A percentile compares a stretch with the other conserved stretches of the same genome.
These are phyloP conservation scores for Gnomoniopsis smithogilvyi DNA, from an alignment of 2,329 filamentous ascomycete species.

Conservation along the genomic window DNA sequence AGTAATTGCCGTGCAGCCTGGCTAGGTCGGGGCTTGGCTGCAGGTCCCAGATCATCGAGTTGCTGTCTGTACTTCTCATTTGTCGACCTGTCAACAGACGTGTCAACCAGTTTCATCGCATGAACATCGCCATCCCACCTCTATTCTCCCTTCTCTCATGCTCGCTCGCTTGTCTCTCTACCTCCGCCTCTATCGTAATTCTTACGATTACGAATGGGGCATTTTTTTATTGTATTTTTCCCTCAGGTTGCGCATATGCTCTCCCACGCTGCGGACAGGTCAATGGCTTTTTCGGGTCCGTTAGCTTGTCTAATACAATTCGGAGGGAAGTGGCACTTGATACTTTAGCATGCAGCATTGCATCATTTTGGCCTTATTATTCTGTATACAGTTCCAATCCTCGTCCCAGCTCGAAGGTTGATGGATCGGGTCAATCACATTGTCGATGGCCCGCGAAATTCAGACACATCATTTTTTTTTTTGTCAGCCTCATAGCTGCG, in stretches of 20 bases:
- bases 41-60: neutral
- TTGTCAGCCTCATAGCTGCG: slow-evolving; percentile 5
- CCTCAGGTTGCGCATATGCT: too few relatives aligned
- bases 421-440: neutral
- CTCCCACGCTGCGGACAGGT: neutral
- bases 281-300: slow-evolving; percentile 4
- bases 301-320: neutral
- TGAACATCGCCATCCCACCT: too few relatives aligned
- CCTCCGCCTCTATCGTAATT: too few relatives aligned
- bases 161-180: too few relatives aligned
- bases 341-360: neutral
- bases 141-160: too few relatives aligned
- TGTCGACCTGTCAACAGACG: too few relatives aligned
- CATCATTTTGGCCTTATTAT: neutral
- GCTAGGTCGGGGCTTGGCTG: slow-evolving; percentile 1
- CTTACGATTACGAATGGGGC: too few relatives aligned
- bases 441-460: neutral
- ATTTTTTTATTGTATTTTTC: too few relatives aligned
- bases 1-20: slow-evolving; percentile 13
- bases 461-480: neutral
- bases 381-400: neutral
- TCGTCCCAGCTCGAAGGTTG: neutral
- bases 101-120: too few relatives aligned
- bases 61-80: too few relatives aligned
- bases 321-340: neutral